A percentile compares a stretch with the other conserved stretches of the same genome.
These are phyloP conservation scores for Nitzschia sp. DNA, from an alignment of 108 stramenopile species.

Conservation along the genomic window DNA sequence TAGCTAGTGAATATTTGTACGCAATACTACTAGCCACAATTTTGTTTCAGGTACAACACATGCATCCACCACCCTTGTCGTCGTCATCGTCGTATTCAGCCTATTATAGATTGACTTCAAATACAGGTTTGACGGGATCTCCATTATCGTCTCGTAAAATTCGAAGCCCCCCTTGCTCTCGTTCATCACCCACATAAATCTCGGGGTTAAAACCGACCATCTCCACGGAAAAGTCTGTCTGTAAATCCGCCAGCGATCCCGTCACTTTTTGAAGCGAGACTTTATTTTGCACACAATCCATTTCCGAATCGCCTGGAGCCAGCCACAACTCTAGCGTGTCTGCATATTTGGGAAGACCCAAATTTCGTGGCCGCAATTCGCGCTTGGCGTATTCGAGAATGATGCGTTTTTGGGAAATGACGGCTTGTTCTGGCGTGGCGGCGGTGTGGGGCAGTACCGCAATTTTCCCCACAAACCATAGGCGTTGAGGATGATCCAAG, in stretches of 20 bases:
- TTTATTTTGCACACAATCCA: conserved; percentile 84
- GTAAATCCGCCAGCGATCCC: conserved; percentile 55
- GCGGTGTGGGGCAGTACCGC: conserved; percentile 31
- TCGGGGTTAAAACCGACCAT: conserved; percentile 84
- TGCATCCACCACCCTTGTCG: not conserved
- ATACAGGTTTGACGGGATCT: conserved; percentile 66
- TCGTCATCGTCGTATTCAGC: not conserved
- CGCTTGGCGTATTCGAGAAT: conserved; percentile 81
- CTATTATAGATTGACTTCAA: conserved; percentile 60
- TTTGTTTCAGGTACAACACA: not conserved
- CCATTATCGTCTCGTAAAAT: conserved; percentile 65
- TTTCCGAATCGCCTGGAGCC: conserved; percentile 84
- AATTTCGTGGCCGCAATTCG: conserved; percentile 75
- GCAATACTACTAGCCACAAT: not conserved
- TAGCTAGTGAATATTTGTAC: not conserved
- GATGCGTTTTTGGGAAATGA: conserved; percentile 74
- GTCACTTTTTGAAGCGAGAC: conserved; percentile 50
- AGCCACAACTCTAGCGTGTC: conserved; percentile 67
- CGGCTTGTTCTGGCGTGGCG: conserved; percentile 42
- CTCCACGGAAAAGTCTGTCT: conserved; percentile 43
- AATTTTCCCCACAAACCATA: conserved; percentile 86
- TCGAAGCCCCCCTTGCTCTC: conserved; percentile 71
- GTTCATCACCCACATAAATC: conserved; percentile 86
- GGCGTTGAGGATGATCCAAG: conserved; percentile 51
- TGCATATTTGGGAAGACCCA: conserved; percentile 68